Conservation (phyloP, 2,329 filamentous ascomycete species). For the Pleoardoris graminearum region DNA sequence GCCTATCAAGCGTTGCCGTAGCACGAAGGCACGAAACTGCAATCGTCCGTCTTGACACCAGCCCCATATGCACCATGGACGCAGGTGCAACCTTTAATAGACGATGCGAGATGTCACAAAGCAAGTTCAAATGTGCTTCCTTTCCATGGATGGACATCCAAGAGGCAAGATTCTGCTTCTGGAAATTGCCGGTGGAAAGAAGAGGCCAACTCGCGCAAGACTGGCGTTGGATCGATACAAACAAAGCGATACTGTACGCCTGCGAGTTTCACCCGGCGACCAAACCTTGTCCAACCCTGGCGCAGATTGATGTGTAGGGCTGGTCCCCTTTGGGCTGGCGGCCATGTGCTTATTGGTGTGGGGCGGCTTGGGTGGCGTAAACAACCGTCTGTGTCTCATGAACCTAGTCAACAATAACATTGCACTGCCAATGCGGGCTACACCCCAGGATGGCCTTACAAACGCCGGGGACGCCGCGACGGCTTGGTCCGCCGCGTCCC, state of each 20-base stretch:
- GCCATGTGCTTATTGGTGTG: constrained; percentile 1
- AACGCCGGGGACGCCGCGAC: constrained; percentile 50
- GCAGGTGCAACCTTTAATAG: not conserved
- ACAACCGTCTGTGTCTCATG: constrained; percentile 6
- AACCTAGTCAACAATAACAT: constrained; percentile 14
- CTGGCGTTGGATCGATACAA: too few species aligned
- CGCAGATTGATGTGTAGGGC: not conserved
- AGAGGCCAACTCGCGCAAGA: too few species aligned
- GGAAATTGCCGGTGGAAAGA: constrained; percentile 1
- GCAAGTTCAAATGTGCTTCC: not conserved
- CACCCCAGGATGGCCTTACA: constrained; percentile 45
- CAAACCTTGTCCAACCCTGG: not conserved
- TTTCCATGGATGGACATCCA: too few species aligned
- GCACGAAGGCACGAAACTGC: not conserved
- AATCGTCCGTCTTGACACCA: not conserved
- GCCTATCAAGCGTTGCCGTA: constrained; percentile 1
- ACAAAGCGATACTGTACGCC: too few species aligned
- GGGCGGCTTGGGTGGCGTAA: constrained; percentile 1
- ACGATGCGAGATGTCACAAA: not conserved
- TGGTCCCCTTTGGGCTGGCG: not conserved
- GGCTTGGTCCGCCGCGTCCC: constrained; percentile 44
- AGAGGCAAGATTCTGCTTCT: too few species aligned
- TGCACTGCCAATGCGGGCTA: constrained; percentile 2
- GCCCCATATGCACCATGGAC: not conserved
- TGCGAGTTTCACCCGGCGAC: not conserved